Conservation (phyloP, 345 rosid species). For the Hibiscus mutabilis region DNA sequence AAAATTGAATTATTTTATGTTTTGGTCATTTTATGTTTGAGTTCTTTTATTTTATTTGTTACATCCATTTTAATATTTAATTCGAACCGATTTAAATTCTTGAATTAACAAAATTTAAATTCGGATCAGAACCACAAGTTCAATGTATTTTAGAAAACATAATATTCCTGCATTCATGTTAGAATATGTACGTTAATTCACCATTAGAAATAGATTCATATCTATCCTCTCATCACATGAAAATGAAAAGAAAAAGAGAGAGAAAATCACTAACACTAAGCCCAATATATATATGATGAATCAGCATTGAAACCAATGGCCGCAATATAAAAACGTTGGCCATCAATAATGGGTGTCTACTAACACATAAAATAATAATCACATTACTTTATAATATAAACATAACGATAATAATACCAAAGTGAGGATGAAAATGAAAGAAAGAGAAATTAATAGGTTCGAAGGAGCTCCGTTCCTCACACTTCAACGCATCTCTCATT, state of each 20-base stretch:
- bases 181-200: neutral
- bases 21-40: too few species aligned
- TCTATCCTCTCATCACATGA: neutral
- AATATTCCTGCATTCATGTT: neutral
- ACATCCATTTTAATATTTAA: neutral
- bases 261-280: neutral
- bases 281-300: neutral
- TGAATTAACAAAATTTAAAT: too few species aligned
- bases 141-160: too few species aligned
- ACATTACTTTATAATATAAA: neutral
- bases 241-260: neutral
- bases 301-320: neutral
- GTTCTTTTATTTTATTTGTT: too few species aligned
- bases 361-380: neutral
- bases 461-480: conserved; percentile 46
- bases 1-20: too few species aligned
- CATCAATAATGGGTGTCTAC: neutral
- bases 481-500: conserved; percentile 36
- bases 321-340: neutral
- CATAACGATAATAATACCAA: conserved; percentile 26
- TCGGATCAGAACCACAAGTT: too few species aligned
- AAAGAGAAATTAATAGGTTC: conserved; percentile 29
- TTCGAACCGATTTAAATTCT: too few species aligned
- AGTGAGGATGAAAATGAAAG: conserved; percentile 7
- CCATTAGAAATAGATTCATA: neutral